These are phyloP conservation scores for Fusarium illudens DNA, from an alignment of 2,329 filamentous ascomycete species.

Conservation along the genomic window DNA sequence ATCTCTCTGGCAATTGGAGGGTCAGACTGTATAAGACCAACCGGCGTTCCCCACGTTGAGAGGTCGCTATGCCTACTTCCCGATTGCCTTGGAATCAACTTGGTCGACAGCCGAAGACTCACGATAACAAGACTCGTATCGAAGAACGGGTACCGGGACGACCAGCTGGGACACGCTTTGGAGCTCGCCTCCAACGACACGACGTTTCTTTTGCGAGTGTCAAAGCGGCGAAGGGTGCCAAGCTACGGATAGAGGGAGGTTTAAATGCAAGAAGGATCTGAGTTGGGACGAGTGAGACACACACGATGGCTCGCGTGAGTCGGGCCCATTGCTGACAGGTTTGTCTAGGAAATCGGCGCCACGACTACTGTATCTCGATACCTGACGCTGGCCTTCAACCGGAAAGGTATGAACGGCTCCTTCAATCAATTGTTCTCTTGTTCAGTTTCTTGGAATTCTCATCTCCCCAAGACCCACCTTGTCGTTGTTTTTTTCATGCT, in stretches of 20 bases:
- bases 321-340: slow-evolving; percentile 26
- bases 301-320: slow-evolving; percentile 26
- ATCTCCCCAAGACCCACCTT: background rate
- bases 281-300: slow-evolving; percentile 32
- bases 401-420: slow-evolving; percentile 10
- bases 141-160: background rate
- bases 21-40: slow-evolving; percentile 36
- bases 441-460: background rate
- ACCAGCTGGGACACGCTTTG: background rate
- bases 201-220: slow-evolving; percentile 20
- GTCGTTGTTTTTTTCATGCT: background rate
- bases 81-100: background rate
- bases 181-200: slow-evolving; percentile 1
- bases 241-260: slow-evolving; percentile 13
- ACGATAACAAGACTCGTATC: background rate
- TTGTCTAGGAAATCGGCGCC: slow-evolving; percentile 12
- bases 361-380: slow-evolving; percentile 5
- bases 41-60: slow-evolving; percentile 27
- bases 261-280: slow-evolving; percentile 22
- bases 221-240: slow-evolving; percentile 19
- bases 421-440: background rate
- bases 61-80: background rate
- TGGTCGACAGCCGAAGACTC: background rate
- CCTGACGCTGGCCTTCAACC: background rate
- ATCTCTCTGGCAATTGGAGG: slow-evolving; percentile 8